Evolutionary conservation across 78 protist genomes (phyloP).

Genomic region (Guillardia theta): DNA sequence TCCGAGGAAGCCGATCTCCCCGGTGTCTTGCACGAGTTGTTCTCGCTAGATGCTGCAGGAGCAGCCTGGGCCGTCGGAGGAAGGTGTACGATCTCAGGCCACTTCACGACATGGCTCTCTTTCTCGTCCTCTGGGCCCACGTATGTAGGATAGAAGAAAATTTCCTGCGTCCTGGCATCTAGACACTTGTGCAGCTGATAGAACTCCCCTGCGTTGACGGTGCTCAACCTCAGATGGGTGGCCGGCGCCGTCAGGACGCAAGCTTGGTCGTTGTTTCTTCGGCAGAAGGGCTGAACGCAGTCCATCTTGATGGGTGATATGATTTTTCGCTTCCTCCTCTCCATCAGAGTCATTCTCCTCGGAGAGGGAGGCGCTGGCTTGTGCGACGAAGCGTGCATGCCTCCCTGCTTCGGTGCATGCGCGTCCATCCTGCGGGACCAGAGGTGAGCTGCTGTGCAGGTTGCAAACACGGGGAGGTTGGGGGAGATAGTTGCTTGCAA

Average conservation of each 20-base stretch:
- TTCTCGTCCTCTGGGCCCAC: background rate
- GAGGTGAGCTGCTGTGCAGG: no score
- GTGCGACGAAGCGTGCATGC: no score
- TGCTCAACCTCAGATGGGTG: background rate
- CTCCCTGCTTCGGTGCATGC: no score
- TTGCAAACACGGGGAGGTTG: no score
- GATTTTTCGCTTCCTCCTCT: background rate
- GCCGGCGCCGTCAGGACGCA: background rate
- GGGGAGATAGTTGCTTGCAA: no score
- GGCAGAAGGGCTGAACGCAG: background rate
- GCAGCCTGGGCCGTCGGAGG: background rate
- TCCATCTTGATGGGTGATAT: background rate
- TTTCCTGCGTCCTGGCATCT: background rate
- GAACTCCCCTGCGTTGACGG: background rate
- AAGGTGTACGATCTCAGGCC: background rate
- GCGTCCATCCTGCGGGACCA: no score
- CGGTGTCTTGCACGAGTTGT: background rate
- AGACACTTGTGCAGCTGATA: background rate
- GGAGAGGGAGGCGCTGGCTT: no score
- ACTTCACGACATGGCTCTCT: background rate
- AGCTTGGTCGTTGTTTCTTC: background rate
- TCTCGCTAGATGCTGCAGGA: background rate
- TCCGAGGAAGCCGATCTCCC: no score
- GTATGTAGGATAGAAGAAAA: background rate
- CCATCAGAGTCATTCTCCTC: background rate